phyloP scores from a whole-genome alignment of 805 yeast species.

The Candida qinlingensis region DNA sequence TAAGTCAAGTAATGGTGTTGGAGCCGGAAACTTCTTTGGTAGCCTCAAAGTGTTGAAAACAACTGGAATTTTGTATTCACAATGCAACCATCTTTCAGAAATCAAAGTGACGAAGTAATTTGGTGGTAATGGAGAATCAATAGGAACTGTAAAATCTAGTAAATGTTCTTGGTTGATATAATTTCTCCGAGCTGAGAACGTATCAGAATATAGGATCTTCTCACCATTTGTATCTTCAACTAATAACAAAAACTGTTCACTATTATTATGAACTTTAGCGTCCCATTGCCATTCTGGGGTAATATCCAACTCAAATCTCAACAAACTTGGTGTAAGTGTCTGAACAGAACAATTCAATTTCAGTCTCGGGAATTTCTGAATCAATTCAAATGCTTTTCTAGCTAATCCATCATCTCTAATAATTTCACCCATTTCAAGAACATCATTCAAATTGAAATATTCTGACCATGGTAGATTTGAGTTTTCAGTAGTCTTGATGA shows the following conservation, averaged over 20 bases:
- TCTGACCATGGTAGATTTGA: conserved; percentile 80
- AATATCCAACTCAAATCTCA: conserved; percentile 62
- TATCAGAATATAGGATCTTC: conserved; percentile 53
- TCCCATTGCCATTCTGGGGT: conserved; percentile 82
- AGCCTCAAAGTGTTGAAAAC: conserved; percentile 43
- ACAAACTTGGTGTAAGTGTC: conserved; percentile 69
- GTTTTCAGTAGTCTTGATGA: conserved; percentile 69
- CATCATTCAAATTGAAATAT: conserved; percentile 58
- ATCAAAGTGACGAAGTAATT: conserved; percentile 65
- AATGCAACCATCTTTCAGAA: conserved; percentile 84
- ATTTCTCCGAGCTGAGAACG: conserved; percentile 44
- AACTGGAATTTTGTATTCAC: conserved; percentile 59
- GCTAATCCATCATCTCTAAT: conserved; percentile 69
- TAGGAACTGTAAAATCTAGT: conserved; percentile 60
- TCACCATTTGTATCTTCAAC: conserved; percentile 88
- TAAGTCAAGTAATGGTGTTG: conserved; percentile 50
- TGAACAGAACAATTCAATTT: conserved; percentile 55
- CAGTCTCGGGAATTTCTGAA: conserved; percentile 71
- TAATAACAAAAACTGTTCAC: conserved; percentile 62
- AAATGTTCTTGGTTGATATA: conserved; percentile 49
- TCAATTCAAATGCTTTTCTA: conserved; percentile 46
- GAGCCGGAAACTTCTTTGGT: conserved; percentile 63
- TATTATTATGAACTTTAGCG: conserved; percentile 48
- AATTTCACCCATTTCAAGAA: conserved; percentile 80
- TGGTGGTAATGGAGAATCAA: conserved; percentile 56